Evolutionary conservation across 2,329 filamentous ascomycete genomes (phyloP).

Genomic region (Fusarium dlaminii): DNA sequence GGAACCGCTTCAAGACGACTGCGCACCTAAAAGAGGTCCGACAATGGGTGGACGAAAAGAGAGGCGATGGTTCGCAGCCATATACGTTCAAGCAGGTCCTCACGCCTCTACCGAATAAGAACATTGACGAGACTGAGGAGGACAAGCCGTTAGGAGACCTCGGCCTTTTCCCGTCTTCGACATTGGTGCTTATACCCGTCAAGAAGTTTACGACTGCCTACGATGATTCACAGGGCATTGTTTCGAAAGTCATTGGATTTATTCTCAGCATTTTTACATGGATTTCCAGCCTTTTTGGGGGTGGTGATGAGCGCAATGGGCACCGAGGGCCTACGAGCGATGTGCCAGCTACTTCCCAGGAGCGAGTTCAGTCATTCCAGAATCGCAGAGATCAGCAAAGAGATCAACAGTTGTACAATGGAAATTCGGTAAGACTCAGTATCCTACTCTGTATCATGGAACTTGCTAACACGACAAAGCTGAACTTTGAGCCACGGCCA

Average conservation of each 20-base stretch:
- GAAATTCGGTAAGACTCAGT: conserved; percentile 77
- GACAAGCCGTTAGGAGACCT: conserved; percentile 72
- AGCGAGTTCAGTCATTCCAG: conserved; percentile 44
- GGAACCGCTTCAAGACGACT: conserved; percentile 73
- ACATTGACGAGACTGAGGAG: conserved; percentile 81
- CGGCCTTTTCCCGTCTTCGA: conserved; percentile 81
- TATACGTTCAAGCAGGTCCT: conserved; percentile 89
- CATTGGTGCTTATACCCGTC: conserved; percentile 81
- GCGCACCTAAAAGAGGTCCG: conserved; percentile 76
- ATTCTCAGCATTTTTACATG: conserved; percentile 49
- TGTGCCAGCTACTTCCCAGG: conserved; percentile 28
- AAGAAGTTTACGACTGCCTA: conserved; percentile 58
- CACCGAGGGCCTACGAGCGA: conserved; percentile 2
- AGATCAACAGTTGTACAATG: conserved; percentile 85
- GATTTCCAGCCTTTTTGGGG: conserved; percentile 48
- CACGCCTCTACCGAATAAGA: conserved; percentile 78
- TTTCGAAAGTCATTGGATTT: conserved; percentile 45
- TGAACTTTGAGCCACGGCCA: conserved; percentile 74
- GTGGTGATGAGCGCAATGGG: conserved; percentile 27
- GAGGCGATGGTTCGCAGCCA: conserved; percentile 66
- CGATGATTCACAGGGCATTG: conserved; percentile 41
- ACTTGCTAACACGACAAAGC: conserved; percentile 53
- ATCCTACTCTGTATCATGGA: neutral
- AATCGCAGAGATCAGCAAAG: conserved; percentile 64
- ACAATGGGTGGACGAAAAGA: conserved; percentile 76